Evolutionary conservation across 192 early-diverging fungal genomes (phyloP).

Genomic region (Rhizoclosmatium sp.): DNA sequence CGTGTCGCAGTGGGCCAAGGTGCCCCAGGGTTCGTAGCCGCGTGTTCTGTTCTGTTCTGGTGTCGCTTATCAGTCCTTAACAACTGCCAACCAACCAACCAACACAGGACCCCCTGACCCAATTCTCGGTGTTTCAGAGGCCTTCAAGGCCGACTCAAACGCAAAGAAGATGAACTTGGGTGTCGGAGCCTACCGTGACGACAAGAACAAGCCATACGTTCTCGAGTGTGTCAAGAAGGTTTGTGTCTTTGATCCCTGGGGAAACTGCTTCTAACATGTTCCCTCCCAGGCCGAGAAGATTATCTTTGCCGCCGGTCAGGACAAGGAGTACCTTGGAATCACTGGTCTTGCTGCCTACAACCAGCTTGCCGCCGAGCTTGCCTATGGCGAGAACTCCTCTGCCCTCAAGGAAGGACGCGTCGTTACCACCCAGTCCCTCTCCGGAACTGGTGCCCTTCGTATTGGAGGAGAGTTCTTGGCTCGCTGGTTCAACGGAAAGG

Average conservation of each 20-base stretch:
- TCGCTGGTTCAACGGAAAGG: conserved; percentile 74
- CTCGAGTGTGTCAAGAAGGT: conserved; percentile 87
- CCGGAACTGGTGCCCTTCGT: conserved; percentile 96
- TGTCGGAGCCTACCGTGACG: conserved; percentile 97
- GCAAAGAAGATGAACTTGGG: conserved; percentile 97
- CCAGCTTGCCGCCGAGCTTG: conserved; percentile 80
- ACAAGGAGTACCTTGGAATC: conserved; percentile 98
- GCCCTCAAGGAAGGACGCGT: conserved; percentile 74
- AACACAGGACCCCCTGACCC: conserved; percentile 61
- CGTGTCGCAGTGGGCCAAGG: conserved; percentile 45
- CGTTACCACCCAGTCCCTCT: conserved; percentile 92
- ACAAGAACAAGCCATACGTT: conserved; percentile 89
- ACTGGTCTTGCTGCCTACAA: conserved; percentile 89
- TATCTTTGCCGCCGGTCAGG: conserved; percentile 70
- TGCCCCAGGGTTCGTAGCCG: conserved; percentile 28
- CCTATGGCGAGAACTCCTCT: conserved; percentile 80
- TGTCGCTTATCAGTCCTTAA: too few species aligned
- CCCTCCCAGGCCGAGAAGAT: conserved; percentile 78
- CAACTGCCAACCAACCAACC: not conserved
- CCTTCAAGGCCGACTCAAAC: conserved; percentile 91
- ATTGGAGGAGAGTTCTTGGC: conserved; percentile 89
- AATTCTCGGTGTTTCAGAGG: conserved; percentile 83
- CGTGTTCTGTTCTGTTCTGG: not conserved
- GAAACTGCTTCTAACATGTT: not conserved
- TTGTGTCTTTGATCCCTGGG: conserved; percentile 2